Evolutionary conservation across 352 stramenopile genomes (phyloP), one percentile per base, ranked within the genome.

Genomic region (Albugo laibachii): DNA sequence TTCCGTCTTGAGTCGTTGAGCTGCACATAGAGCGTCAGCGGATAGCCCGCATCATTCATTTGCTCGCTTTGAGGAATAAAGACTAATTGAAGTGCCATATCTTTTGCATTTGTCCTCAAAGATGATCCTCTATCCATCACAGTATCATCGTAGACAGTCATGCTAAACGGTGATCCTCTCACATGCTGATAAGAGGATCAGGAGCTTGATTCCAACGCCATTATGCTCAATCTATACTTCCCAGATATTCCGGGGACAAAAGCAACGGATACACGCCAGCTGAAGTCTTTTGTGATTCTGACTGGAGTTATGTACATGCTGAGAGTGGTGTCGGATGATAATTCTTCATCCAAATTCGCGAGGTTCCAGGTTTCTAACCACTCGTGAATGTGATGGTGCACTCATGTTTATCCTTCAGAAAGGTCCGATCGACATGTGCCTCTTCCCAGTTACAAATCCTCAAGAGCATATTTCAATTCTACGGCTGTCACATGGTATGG

Each of bases 331-430:
- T 45, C 62, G 27, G 41, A 59, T 0, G 78, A 65, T 45, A 86
- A 88, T 49, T 83, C 68, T 11, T 87, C 66, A 5, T 70, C 72
- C 5, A 91, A 48, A 47, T 86, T 74, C 0, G 75, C 62, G 2
- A 60, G 60, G 16, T 65, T 74, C 78, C 78, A 83, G 37, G 70
- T 50, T 76, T 56, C 35, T 97, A 66, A 55, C 94, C 65, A 21
- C 80, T 92, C 0, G 93, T 46, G 54, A 97, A 97, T 16, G 88
- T 97, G 42, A 97, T 72, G 21, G 53, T 60, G 83, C 84, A 97
- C 39, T 75, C 63, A 53, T 92, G 83, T 31, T 65, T 65, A 15
- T 54, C 63, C 15, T 56, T 60, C 8, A 66, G 42, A 16, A 49
- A 53, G 12, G 40, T 46, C 5, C 58, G 59, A 1, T 57, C 47